Evolutionary conservation across 2,329 filamentous ascomycete genomes (phyloP), one percentile per base, ranked within the genome.

Genomic region (Fusarium buxicola): DNA sequence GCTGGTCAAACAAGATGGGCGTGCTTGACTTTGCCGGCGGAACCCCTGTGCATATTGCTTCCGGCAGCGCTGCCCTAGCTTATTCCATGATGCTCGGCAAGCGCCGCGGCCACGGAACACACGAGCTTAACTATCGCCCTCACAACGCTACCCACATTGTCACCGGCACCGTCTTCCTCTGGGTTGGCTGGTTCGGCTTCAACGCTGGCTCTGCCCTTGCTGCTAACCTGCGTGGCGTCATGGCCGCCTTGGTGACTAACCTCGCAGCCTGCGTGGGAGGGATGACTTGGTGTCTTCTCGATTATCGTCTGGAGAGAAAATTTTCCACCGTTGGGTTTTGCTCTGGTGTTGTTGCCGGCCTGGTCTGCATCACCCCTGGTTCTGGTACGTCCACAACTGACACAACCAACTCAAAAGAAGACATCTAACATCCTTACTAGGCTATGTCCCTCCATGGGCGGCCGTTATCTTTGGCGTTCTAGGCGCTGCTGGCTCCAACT

Each of bases 121-220:
- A 93, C 73, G 92, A 94, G 75, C 83, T 96, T 69, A 96, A 96
- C 80, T 96, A 94, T 77, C 90, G 93, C 46, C 93, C 93, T 9
- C 93, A 97, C 81, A 96, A 96, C 71, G 92, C 96, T 41, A 95
- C 92, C 5, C 92, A 96, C 75, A 93, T 97, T 68, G 92, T 96
- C 48, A 90, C 96, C 53, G 93, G 93, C 27, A 96, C 93, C 4
- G 92, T 96, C 41, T 96, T 97, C 79, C 87, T 97, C 13, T 97
- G 93, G 92, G 91, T 96, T 13, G 93, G 93, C 50, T 97, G 92
- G 93, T 96, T 96, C 72, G 93, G 93, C 43, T 97, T 97, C 86
- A 97, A 96, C 71, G 92, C 91, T 45, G 92, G 92, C 64, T 93
- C 90, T 13, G 92, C 92, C 12, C 81, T 95, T 52, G 83, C 88